Evolutionary conservation across 345 rosid species (phyloP), one percentile per base, ranked within the genome.

Genomic region (Hypericum perforatum): DNA sequence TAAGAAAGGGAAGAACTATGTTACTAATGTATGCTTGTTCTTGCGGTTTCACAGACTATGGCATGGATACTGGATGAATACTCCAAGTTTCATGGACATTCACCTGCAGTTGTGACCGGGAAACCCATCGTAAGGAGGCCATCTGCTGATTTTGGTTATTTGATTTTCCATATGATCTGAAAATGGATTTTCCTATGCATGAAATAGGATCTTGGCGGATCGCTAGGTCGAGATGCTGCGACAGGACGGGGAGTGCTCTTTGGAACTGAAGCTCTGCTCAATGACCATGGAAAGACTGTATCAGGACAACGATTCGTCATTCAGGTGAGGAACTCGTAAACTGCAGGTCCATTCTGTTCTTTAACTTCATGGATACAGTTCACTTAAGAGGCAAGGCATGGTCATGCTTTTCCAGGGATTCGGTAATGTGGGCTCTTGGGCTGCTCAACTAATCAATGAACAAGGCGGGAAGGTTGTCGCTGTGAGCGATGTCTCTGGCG

Each of bases 391-490:
- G 32, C 32, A 22, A 22, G 32, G 4, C 32, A 22, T 22, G 32
- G 32, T 22, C 32, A 22, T 22, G 32, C 1, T 22, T 53, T 0
- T 66, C 70, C 70, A 92, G 96, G 96, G 96, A 16, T 92, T 92
- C 52, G 98, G 98, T 41, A 92, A 92, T 75, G 96, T 92, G 6
- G 98, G 98, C 39, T 84, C 96, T 14, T 92, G 95, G 98, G 96
- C 95, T 11, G 96, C 95, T 6, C 84, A 76, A 49, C 71, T 92
- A 57, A 88, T 92, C 65, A 64, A 63, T 56, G 84, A 81, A 37
- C 70, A 66, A 37, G 94, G 98, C 38, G 98, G 98, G 58, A 85
- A 73, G 67, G 59, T 92, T 59, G 85, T 92, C 16, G 98, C 86
- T 0, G 81, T 83, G 3, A 88, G 95, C 45, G 98, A 92, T 67